These are phyloP conservation scores for Kazachstania africana DNA, from an alignment of 805 yeast species.

Conservation along the genomic window DNA sequence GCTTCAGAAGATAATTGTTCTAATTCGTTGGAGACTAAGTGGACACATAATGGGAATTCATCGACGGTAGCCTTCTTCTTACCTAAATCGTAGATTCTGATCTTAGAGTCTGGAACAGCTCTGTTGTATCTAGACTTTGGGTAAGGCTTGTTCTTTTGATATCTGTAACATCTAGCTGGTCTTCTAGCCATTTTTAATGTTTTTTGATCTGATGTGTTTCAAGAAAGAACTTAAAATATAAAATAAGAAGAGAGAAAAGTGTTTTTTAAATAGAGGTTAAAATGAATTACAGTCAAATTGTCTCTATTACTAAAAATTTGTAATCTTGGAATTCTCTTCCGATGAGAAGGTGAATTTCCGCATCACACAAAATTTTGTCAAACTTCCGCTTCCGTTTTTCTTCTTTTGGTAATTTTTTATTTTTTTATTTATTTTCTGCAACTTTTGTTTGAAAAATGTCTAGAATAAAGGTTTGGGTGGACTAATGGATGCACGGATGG, in stretches of 20 bases:
- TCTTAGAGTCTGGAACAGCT: slow-evolving; percentile 99
- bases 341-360: no score
- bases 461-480: no score
- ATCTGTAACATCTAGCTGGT: slow-evolving; percentile 99
- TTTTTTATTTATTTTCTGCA: no score
- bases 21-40: slow-evolving; percentile 97
- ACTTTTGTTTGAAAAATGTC: no score
- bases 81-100: slow-evolving; percentile 98
- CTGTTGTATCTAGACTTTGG: slow-evolving; percentile 99
- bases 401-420: no score
- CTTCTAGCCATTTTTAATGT: slow-evolving; percentile 90
- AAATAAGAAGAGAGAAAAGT: neutral
- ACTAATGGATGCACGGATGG: no score
- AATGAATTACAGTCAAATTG: neutral
- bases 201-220: neutral
- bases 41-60: slow-evolving; percentile 99
- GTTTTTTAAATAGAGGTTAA: neutral
- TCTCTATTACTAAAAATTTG: no score
- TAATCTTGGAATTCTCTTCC: no score
- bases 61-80: slow-evolving; percentile 99
- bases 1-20: slow-evolving; percentile 99
- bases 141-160: slow-evolving; percentile 99
- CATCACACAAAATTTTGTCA: no score
- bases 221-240: neutral
- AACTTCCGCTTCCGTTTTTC: no score